Conservation (phyloP, 306 rosid species). For the Dicorynia guianensis region DNA sequence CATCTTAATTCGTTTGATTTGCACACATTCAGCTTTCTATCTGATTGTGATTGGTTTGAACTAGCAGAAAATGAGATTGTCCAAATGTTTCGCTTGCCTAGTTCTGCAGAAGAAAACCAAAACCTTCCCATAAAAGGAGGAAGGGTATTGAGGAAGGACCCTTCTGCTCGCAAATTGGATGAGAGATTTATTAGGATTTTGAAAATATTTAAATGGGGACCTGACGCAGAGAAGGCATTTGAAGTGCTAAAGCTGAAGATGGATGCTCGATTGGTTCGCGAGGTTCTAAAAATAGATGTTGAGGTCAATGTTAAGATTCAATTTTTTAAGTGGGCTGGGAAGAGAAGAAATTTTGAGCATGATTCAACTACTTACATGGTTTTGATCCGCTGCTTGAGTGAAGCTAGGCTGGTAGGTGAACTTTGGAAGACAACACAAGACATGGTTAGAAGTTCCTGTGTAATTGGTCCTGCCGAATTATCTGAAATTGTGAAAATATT, state of each 20-base stretch:
- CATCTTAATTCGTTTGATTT: slow-evolving; percentile 32
- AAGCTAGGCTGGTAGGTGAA: slow-evolving; percentile 66
- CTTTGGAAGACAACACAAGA: slow-evolving; percentile 86
- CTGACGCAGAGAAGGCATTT: slow-evolving; percentile 93
- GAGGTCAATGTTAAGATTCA: slow-evolving; percentile 78
- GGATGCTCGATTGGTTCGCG: slow-evolving; percentile 78
- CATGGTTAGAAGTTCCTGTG: slow-evolving; percentile 68
- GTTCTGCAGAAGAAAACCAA: slow-evolving; percentile 43
- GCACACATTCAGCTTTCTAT: background rate
- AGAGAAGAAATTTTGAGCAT: slow-evolving; percentile 72
- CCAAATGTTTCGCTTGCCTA: slow-evolving; percentile 70
- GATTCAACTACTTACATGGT: slow-evolving; percentile 78
- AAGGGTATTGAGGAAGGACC: slow-evolving; percentile 51
- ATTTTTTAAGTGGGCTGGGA: slow-evolving; percentile 92
- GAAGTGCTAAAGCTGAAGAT: slow-evolving; percentile 86
- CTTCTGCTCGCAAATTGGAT: slow-evolving; percentile 69
- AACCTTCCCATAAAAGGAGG: slow-evolving; percentile 49
- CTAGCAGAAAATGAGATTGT: slow-evolving; percentile 82
- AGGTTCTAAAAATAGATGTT: slow-evolving; percentile 78
- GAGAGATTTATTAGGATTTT: slow-evolving; percentile 88
- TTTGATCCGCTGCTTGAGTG: slow-evolving; percentile 74
- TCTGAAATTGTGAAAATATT: slow-evolving; percentile 75
- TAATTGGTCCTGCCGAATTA: slow-evolving; percentile 62
- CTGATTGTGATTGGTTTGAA: slow-evolving; percentile 49
- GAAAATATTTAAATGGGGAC: slow-evolving; percentile 95